Evolutionary conservation across 768 basidiomycete genomes (phyloP).

Genomic region (Lactifluus echinatus): DNA sequence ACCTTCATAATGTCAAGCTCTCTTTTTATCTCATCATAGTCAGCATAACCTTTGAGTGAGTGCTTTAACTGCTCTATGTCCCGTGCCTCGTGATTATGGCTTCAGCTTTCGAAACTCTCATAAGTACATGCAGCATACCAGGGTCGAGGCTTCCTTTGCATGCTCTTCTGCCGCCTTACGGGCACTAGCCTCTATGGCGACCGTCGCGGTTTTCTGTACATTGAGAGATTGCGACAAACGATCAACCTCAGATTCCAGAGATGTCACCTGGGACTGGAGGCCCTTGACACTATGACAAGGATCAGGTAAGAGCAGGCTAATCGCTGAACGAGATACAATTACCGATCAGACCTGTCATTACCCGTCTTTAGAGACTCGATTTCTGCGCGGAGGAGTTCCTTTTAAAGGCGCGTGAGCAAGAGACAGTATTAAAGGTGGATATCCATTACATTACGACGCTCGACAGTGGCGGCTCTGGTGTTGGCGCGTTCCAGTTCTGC

Average conservation of each 20-base stretch:
- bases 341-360: slow-evolving; percentile 63
- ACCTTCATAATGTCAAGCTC: slow-evolving; percentile 99
- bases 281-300: slow-evolving; percentile 46
- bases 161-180: slow-evolving; percentile 53
- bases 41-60: slow-evolving; percentile 62
- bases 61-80: slow-evolving; percentile 65
- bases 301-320: not conserved
- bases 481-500: slow-evolving; percentile 95
- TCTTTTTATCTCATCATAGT: slow-evolving; percentile 97
- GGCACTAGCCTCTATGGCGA: slow-evolving; percentile 38
- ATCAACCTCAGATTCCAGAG: slow-evolving; percentile 70
- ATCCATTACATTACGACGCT: slow-evolving; percentile 74
- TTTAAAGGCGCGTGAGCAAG: slow-evolving; percentile 1
- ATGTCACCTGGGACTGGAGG: slow-evolving; percentile 64
- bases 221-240: slow-evolving; percentile 60
- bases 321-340: slow-evolving; percentile 21
- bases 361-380: slow-evolving; percentile 86
- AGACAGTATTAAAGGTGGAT: not conserved
- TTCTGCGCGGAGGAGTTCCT: slow-evolving; percentile 94
- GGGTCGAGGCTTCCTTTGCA: slow-evolving; percentile 48
- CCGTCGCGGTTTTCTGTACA: slow-evolving; percentile 42
- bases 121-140: slow-evolving; percentile 28
- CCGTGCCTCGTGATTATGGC: slow-evolving; percentile 30
- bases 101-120: not conserved
- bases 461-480: slow-evolving; percentile 83